Percentiles rank a stretch among this genome's conserved stretches.
Conservation (phyloP, 1,139 yeast species). For the Yamadazyma sp. region DNA sequence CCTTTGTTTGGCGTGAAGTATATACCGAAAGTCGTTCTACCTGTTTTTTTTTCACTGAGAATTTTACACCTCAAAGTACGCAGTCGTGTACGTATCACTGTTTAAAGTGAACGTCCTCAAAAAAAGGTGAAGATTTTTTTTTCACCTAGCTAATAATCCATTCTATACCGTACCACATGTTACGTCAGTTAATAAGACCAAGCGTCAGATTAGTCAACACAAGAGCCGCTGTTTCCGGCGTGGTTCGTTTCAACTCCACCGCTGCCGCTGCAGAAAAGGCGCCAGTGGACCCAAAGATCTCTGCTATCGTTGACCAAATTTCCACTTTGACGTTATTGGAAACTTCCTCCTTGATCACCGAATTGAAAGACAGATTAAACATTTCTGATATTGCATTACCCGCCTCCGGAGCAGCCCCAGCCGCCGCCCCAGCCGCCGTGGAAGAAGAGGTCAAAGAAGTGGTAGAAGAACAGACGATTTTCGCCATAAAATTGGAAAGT, state of each 20-base stretch:
- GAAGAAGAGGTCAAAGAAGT: conserved; percentile 79
- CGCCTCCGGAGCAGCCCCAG: conserved; percentile 65
- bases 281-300: conserved; percentile 84
- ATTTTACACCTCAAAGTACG: background rate
- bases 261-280: conserved; percentile 43
- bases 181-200: conserved; percentile 43
- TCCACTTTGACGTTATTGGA: conserved; percentile 86
- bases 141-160: no score
- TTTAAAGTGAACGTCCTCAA: background rate
- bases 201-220: conserved; percentile 32
- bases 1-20: no score
- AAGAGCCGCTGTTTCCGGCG: conserved; percentile 17
- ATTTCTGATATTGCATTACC: conserved; percentile 93
- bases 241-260: conserved; percentile 54
- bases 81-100: background rate
- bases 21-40: no score
- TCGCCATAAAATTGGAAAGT: conserved; percentile 86
- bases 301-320: conserved; percentile 85
- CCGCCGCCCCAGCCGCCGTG: conserved; percentile 71
- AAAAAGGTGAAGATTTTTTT: conserved; percentile 7
- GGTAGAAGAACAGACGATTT: conserved; percentile 91
- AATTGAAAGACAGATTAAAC: conserved; percentile 81
- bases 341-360: conserved; percentile 80
- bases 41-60: background rate
- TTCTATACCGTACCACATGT: conserved; percentile 12